phyloP scores from a whole-genome alignment of 2,329 filamentous ascomycete genomes.

The Botrytis aclada region DNA sequence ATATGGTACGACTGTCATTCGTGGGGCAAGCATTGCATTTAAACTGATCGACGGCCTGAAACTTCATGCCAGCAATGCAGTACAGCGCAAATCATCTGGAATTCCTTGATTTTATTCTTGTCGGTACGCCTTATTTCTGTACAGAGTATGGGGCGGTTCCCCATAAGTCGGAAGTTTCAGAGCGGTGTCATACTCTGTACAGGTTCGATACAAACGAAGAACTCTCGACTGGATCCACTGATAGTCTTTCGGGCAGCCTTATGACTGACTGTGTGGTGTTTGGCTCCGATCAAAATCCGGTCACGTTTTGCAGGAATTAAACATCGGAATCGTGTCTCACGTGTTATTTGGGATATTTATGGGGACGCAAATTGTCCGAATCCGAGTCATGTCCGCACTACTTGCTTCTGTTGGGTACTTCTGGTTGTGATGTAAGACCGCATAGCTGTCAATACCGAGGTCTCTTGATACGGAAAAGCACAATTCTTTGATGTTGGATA shows the following conservation, averaged over 20 bases:
- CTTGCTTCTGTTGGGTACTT: neutral
- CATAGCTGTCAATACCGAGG: neutral
- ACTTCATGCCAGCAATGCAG: neutral
- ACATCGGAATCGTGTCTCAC: neutral
- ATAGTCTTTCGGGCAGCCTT: neutral
- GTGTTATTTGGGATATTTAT: neutral
- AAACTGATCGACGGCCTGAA: neutral
- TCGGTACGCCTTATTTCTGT: neutral
- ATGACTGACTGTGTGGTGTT: neutral
- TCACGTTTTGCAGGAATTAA: neutral
- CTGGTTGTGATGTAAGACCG: neutral
- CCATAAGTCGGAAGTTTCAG: neutral
- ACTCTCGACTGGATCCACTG: neutral
- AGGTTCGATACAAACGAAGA: neutral
- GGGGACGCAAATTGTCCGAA: neutral
- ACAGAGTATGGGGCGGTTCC: neutral
- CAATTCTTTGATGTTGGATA: neutral
- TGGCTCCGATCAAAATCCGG: neutral
- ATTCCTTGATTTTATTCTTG: neutral
- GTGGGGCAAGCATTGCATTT: neutral
- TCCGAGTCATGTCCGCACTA: neutral
- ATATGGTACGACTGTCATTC: neutral
- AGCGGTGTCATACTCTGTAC: neutral
- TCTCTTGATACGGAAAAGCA: neutral
- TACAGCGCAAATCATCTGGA: neutral